phyloP scores from a whole-genome alignment of 805 yeast species.

The Wickerhamiella kurtzmanii region DNA sequence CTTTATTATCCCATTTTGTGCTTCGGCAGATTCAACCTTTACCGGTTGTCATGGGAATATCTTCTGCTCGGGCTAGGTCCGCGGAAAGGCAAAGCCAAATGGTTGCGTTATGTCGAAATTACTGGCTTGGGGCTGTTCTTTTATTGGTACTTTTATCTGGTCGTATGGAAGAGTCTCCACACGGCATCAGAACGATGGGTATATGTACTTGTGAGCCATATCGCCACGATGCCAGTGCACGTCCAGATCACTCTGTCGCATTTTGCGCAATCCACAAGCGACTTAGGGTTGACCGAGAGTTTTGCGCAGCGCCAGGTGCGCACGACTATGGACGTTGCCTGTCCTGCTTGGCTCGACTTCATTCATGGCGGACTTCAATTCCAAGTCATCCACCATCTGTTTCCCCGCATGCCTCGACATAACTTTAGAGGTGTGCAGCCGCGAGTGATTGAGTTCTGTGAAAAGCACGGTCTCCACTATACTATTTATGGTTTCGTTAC shows the following conservation, averaged over 20 bases:
- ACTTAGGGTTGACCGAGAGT: conserved; percentile 65
- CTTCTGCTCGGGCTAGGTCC: conserved; percentile 69
- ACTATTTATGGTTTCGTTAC: conserved; percentile 71
- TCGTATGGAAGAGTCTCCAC: conserved; percentile 40
- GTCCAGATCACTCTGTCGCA: conserved; percentile 84
- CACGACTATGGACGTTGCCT: conserved; percentile 90
- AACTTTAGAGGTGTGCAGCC: conserved; percentile 67
- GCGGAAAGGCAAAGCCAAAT: conserved; percentile 65
- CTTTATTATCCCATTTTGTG: conserved; percentile 65
- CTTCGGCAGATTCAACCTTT: conserved; percentile 77
- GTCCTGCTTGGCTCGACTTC: conserved; percentile 86
- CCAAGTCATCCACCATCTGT: conserved; percentile 81
- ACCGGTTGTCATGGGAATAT: conserved; percentile 69
- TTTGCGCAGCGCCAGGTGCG: conserved; percentile 70
- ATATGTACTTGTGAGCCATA: conserved; percentile 59
- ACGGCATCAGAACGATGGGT: conserved; percentile 40
- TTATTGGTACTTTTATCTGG: conserved; percentile 68
- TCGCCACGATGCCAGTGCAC: conserved; percentile 82
- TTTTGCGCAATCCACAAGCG: conserved; percentile 88
- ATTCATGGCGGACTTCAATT: conserved; percentile 87
- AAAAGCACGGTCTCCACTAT: conserved; percentile 61
- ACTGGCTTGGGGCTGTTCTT: conserved; percentile 55
- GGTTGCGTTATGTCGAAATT: conserved; percentile 71
- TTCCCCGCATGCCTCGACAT: conserved; percentile 82
- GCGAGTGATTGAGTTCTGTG: conserved; percentile 58